phyloP scores from a whole-genome alignment of 2,329 filamentous ascomycete species.

The Penicillium hordei region DNA sequence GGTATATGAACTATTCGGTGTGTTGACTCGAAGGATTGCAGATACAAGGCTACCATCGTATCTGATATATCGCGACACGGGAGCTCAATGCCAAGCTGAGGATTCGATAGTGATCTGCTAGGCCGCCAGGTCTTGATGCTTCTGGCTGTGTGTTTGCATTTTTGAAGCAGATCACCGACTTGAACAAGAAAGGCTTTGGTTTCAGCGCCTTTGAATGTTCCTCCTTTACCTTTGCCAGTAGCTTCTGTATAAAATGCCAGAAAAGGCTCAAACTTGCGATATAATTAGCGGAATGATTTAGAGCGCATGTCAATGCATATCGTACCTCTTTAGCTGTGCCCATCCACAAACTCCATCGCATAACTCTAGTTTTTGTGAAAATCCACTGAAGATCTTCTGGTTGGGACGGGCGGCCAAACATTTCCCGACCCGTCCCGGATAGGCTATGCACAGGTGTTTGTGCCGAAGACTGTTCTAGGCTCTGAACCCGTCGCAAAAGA shows the following conservation, averaged over 20 bases:
- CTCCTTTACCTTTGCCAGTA: not conserved
- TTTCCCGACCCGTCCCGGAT: not conserved
- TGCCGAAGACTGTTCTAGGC: not conserved
- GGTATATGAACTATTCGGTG: not conserved
- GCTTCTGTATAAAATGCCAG: not conserved
- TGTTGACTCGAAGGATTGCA: not conserved
- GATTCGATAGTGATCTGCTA: not conserved
- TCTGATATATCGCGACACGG: not conserved
- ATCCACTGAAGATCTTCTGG: not conserved
- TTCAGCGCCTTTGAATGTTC: not conserved
- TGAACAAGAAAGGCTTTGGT: not conserved
- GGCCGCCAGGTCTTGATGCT: not conserved
- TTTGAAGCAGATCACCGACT: not conserved
- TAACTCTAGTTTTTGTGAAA: not conserved
- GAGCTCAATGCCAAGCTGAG: not conserved
- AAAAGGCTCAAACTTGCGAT: not conserved
- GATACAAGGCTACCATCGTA: not conserved
- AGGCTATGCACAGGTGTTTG: not conserved
- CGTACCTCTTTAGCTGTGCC: not conserved
- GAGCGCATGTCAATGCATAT: not conserved
- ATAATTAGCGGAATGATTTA: not conserved
- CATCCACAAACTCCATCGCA: not conserved
- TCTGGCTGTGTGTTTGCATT: not conserved
- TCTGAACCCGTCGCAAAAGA: not conserved
- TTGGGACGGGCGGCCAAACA: not conserved